A percentile compares a stretch with the other conserved stretches of the same genome.
These are phyloP conservation scores for Toxoplasma gondii DNA, from an alignment of 169 alveolate species.

Conservation along the genomic window DNA sequence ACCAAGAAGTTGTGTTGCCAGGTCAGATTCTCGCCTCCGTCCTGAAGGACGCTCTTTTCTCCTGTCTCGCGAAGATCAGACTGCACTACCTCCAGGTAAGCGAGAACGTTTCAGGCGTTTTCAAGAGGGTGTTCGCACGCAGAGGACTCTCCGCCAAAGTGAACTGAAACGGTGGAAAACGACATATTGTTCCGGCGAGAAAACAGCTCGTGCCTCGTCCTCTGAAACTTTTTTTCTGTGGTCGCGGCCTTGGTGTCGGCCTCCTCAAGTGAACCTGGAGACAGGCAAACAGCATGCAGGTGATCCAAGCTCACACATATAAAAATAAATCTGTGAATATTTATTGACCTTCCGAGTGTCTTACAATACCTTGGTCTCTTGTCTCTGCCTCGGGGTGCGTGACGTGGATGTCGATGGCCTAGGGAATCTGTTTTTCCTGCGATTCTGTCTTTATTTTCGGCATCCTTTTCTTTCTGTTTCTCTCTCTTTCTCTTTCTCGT, in stretches of 20 bases:
- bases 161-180: conserved; percentile 69
- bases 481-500: too few species aligned
- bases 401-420: not conserved
- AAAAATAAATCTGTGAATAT: too few species aligned
- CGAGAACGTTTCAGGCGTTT: not conserved
- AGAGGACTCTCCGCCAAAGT: too few species aligned
- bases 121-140: too few species aligned
- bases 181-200: not conserved
- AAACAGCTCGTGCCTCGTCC: not conserved
- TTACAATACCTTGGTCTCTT: conserved; percentile 18
- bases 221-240: too few species aligned
- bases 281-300: too few species aligned
- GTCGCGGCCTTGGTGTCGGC: too few species aligned
- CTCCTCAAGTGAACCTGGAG: too few species aligned
- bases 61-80: conserved; percentile 54
- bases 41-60: conserved; percentile 75
- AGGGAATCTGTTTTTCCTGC: not conserved
- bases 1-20: conserved; percentile 85
- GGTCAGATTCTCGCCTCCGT: conserved; percentile 84
- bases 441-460: not conserved
- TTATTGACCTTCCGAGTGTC: too few species aligned
- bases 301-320: too few species aligned
- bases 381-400: not conserved
- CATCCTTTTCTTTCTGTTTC: not conserved
- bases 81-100: conserved; percentile 60